Evolutionary conservation across 148 eudicot genomes (phyloP).

Genomic region (Simmondsia chinensis): DNA sequence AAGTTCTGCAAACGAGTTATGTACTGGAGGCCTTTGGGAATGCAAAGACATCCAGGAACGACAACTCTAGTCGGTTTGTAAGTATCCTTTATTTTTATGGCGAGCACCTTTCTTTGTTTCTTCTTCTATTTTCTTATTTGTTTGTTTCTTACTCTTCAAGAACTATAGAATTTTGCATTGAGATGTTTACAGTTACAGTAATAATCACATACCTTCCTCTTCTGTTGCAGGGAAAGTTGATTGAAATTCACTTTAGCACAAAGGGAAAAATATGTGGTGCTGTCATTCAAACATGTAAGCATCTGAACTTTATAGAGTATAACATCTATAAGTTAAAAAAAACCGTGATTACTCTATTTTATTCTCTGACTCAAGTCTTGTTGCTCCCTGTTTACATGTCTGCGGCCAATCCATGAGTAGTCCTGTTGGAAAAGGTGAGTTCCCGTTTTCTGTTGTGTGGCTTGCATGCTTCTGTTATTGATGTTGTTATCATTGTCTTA

Average conservation of each 20-base stretch:
- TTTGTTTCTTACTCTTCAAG: neutral
- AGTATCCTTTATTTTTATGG: slow-evolving; percentile 16
- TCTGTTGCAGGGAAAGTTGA: slow-evolving; percentile 79
- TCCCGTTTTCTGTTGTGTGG: neutral
- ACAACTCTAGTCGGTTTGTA: slow-evolving; percentile 95
- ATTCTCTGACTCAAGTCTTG: slow-evolving; percentile 13
- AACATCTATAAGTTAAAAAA: too few relatives aligned
- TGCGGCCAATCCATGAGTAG: slow-evolving; percentile 43
- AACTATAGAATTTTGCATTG: neutral
- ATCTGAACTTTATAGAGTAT: too few relatives aligned
- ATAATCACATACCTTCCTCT: too few relatives aligned
- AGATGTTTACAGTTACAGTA: too few relatives aligned
- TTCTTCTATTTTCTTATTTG: neutral
- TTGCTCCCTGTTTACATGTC: slow-evolving; percentile 8
- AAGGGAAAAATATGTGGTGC: slow-evolving; percentile 86
- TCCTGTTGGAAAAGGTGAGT: slow-evolving; percentile 85
- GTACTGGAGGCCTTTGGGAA: slow-evolving; percentile 93
- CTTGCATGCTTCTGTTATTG: slow-evolving; percentile 1
- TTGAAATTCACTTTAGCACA: slow-evolving; percentile 71
- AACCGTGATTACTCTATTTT: too few relatives aligned
- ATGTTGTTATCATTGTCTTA: slow-evolving; percentile 3
- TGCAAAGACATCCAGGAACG: slow-evolving; percentile 85
- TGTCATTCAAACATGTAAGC: slow-evolving; percentile 82
- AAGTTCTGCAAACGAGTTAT: slow-evolving; percentile 68
- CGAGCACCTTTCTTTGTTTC: slow-evolving; percentile 3